Percentiles rank a stretch among this genome's conserved stretches.
Conservation (phyloP, 768 basidiomycete species). For the Tricholoma saponaceum region DNA sequence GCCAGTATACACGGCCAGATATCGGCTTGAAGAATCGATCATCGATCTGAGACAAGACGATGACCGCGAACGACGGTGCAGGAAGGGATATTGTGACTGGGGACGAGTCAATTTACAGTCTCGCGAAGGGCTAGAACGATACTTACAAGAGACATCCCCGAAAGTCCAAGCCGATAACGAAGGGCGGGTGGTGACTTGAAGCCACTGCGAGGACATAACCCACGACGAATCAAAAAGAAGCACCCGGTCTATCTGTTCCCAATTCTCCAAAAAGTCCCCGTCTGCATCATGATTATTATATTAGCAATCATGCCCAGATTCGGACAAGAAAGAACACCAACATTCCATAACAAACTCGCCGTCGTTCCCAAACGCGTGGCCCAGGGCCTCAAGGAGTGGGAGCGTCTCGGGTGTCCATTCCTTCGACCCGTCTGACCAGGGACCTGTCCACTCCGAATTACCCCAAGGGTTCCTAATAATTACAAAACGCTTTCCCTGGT, state of each 20-base stretch:
- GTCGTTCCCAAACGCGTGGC: conserved; percentile 46
- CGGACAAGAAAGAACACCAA: conserved; percentile 4
- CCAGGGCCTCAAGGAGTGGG: conserved; percentile 33
- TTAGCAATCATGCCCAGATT: background rate
- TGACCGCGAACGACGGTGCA: conserved; percentile 23
- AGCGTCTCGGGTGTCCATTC: conserved; percentile 54
- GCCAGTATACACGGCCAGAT: conserved; percentile 21
- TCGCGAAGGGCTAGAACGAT: background rate
- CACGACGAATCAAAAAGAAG: conserved; percentile 37
- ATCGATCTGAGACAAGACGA: conserved; percentile 36
- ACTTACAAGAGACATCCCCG: conserved; percentile 39
- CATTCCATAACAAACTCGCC: too few species aligned
- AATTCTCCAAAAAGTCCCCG: too few species aligned
- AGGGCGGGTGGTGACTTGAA: too few species aligned
- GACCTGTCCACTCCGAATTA: too few species aligned
- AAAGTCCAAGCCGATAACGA: conserved; percentile 32
- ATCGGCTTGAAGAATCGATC: conserved; percentile 29
- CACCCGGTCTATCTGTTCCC: conserved; percentile 34
- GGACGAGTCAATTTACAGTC: too few species aligned
- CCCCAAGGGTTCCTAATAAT: conserved; percentile 45
- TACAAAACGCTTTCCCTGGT: conserved; percentile 45
- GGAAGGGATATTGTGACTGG: too few species aligned
- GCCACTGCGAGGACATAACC: too few species aligned
- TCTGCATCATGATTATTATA: conserved; percentile 17
- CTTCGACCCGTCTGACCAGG: conserved; percentile 50